Evolutionary conservation across 345 rosid genomes (phyloP).

Genomic region (Rhizophora apiculata): DNA sequence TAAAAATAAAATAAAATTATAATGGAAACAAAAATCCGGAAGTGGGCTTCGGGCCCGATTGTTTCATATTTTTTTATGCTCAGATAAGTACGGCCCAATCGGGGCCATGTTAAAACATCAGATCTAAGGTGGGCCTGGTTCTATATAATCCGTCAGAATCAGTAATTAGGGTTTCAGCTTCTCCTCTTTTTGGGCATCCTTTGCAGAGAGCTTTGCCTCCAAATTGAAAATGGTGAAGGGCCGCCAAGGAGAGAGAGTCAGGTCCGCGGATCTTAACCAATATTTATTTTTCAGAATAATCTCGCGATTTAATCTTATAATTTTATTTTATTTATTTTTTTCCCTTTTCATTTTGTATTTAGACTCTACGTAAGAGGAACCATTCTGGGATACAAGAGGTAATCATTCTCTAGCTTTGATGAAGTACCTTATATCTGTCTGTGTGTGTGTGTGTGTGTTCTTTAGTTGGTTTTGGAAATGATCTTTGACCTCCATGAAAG

Average conservation of each 20-base stretch:
- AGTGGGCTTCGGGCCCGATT: too few relatives aligned
- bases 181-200: too few relatives aligned
- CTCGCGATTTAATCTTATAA: not conserved
- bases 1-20: too few relatives aligned
- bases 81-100: too few relatives aligned
- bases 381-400: slow-evolving; percentile 88
- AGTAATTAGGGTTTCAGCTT: not conserved
- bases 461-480: not conserved
- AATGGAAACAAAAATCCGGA: too few relatives aligned
- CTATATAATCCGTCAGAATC: not conserved
- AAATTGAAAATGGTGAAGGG: slow-evolving; percentile 71
- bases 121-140: not conserved
- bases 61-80: too few relatives aligned
- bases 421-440: not conserved
- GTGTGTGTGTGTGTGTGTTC: not conserved
- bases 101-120: too few relatives aligned
- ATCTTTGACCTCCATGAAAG: too few relatives aligned
- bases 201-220: not conserved
- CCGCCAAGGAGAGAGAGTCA: slow-evolving; percentile 91
- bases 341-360: not conserved
- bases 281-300: not conserved
- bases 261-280: slow-evolving; percentile 32
- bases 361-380: slow-evolving; percentile 88
- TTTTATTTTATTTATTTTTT: not conserved
- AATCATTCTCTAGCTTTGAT: not conserved